These are phyloP conservation scores for Acmispon strigosus DNA, from an alignment of 306 rosid genomes.

Conservation along the genomic window DNA sequence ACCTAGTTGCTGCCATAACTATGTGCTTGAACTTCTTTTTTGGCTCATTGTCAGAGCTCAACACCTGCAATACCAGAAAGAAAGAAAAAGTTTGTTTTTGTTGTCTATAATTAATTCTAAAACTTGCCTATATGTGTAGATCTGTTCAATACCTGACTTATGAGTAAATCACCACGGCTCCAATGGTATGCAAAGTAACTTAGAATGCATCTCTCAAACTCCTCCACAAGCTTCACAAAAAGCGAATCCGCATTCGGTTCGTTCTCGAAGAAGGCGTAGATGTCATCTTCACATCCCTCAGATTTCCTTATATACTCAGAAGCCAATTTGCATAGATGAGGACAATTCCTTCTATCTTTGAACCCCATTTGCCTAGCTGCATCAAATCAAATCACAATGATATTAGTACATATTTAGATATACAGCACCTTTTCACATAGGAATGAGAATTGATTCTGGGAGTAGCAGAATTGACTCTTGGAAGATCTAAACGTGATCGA, in stretches of 20 bases:
- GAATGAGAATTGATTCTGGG: no score
- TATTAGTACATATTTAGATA: neutral
- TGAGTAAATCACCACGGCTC: slow-evolving; percentile 67
- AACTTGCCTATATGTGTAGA: neutral
- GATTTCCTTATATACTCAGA: slow-evolving; percentile 71
- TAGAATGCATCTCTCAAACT: slow-evolving; percentile 94
- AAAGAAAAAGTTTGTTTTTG: neutral
- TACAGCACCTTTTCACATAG: no score
- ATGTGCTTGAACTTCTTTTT: slow-evolving; percentile 68
- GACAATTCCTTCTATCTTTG: slow-evolving; percentile 67
- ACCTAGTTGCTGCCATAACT: slow-evolving; percentile 96
- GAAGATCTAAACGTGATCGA: no score
- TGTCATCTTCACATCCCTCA: slow-evolving; percentile 76
- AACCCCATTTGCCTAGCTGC: slow-evolving; percentile 99
- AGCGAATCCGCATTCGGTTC: slow-evolving; percentile 86
- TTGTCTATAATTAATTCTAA: neutral
- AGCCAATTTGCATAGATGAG: slow-evolving; percentile 76
- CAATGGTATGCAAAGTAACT: slow-evolving; percentile 96
- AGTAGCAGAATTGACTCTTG: no score
- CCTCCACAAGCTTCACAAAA: slow-evolving; percentile 92
- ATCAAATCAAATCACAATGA: slow-evolving; percentile 18
- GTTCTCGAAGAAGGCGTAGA: slow-evolving; percentile 59
- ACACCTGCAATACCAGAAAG: slow-evolving; percentile 41
- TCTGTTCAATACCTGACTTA: slow-evolving; percentile 59
- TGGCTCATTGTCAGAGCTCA: slow-evolving; percentile 74